Conservation (phyloP, 1,284 basidiomycete species). For the Albatrellus sp. region DNA sequence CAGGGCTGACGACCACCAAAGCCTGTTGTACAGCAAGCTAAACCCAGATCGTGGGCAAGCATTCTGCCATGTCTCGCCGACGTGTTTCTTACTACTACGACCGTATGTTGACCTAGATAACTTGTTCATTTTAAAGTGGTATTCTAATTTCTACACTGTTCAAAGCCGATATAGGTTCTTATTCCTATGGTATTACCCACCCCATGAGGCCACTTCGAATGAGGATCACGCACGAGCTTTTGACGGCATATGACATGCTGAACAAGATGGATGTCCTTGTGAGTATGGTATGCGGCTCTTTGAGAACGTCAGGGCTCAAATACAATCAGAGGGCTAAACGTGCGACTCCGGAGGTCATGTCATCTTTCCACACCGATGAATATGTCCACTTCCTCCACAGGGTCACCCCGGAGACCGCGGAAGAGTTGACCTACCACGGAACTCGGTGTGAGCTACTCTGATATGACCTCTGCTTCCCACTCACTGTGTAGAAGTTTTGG, state of each 20-base stretch:
- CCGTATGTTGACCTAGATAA: constrained; percentile 21
- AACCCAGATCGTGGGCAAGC: neutral
- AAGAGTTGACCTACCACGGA: constrained; percentile 75
- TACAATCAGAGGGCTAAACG: constrained; percentile 62
- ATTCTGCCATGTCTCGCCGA: constrained; percentile 33
- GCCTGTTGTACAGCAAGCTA: neutral
- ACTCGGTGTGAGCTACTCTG: constrained; percentile 55
- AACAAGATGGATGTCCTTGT: constrained; percentile 87
- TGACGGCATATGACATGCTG: constrained; percentile 84
- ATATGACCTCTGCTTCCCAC: too few relatives aligned
- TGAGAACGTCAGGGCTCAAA: neutral
- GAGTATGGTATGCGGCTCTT: constrained; percentile 16
- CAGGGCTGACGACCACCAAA: too few relatives aligned
- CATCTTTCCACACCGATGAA: constrained; percentile 94
- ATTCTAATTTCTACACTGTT: neutral
- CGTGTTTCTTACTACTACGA: constrained; percentile 57
- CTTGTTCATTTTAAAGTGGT: neutral
- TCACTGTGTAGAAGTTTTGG: constrained; percentile 44
- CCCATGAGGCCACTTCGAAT: constrained; percentile 96
- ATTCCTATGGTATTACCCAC: constrained; percentile 80
- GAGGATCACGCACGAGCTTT: constrained; percentile 85
- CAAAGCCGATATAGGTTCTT: constrained; percentile 70
- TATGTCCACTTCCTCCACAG: constrained; percentile 85
- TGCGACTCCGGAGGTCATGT: constrained; percentile 76
- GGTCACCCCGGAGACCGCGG: constrained; percentile 82